Evolutionary conservation across 1,139 yeast genomes (phyloP).

Genomic region (Pichia terricola): DNA sequence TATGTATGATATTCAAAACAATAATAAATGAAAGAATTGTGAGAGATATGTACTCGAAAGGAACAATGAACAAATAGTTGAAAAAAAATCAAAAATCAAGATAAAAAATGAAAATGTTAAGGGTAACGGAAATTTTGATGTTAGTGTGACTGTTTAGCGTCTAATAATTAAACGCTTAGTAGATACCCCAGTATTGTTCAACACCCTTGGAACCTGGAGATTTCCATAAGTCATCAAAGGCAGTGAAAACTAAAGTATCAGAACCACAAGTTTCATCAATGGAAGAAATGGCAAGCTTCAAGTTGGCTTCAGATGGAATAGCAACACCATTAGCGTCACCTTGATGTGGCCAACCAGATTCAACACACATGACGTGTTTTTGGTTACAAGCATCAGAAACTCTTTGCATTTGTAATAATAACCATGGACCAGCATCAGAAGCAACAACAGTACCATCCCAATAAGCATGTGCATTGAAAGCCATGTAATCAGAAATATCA

Average conservation of each 20-base stretch:
- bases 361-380: conserved; percentile 55
- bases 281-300: conserved; percentile 48
- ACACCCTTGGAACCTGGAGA: conserved; percentile 54
- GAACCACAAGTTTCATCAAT: conserved; percentile 46
- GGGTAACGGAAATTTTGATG: too few species aligned
- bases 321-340: conserved; percentile 60
- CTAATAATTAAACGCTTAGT: conserved; percentile 1
- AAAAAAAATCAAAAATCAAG: too few species aligned
- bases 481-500: conserved; percentile 63
- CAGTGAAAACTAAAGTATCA: conserved; percentile 55
- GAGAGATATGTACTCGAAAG: too few species aligned
- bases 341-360: conserved; percentile 76
- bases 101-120: too few species aligned
- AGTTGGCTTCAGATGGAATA: conserved; percentile 60
- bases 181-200: conserved; percentile 46
- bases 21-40: too few species aligned
- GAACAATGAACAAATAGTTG: too few species aligned
- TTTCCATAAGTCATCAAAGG: conserved; percentile 75
- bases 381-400: conserved; percentile 60
- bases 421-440: conserved; percentile 61
- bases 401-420: conserved; percentile 53
- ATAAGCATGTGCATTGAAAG: conserved; percentile 75
- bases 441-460: conserved; percentile 66
- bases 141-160: too few species aligned
- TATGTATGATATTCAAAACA: too few species aligned